Conservation (phyloP, 192 early-diverging fungal genomes). For the Entophlyctis luteolus region DNA sequence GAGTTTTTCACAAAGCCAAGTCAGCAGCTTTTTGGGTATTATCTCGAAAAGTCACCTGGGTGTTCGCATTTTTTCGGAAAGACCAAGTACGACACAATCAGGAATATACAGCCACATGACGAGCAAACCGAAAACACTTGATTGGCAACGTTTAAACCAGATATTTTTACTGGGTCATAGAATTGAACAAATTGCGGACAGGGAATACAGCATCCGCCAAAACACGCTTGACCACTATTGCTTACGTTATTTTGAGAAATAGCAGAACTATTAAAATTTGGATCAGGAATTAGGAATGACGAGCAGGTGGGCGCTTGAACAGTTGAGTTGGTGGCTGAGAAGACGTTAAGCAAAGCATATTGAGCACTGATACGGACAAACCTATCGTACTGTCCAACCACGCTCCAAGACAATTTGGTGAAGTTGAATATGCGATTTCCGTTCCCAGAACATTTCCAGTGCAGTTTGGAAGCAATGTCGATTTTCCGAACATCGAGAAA, state of each 20-base stretch:
- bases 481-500: conserved; percentile 4
- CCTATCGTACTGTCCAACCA: not conserved
- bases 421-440: not conserved
- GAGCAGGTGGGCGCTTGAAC: not conserved
- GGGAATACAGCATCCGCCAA: conserved; percentile 3
- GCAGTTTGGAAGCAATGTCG: not conserved
- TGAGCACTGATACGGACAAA: too few species aligned
- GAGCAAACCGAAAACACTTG: not conserved
- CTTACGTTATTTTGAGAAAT: not conserved
- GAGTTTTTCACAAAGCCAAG: too few species aligned
- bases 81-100: conserved; percentile 3
- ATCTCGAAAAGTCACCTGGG: not conserved
- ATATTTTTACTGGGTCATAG: not conserved
- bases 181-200: not conserved
- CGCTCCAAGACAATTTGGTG: not conserved
- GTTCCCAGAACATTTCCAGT: not conserved
- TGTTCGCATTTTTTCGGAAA: conserved; percentile 7
- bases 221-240: not conserved
- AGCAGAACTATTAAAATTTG: not conserved
- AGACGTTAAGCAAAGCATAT: not conserved
- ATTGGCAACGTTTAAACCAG: not conserved
- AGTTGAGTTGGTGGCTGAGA: not conserved
- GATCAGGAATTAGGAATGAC: not conserved
- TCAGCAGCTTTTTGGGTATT: too few species aligned
- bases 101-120: not conserved